These are phyloP conservation scores for Candida frijolesensis DNA, from an alignment of 1,139 yeast species.

Conservation along the genomic window DNA sequence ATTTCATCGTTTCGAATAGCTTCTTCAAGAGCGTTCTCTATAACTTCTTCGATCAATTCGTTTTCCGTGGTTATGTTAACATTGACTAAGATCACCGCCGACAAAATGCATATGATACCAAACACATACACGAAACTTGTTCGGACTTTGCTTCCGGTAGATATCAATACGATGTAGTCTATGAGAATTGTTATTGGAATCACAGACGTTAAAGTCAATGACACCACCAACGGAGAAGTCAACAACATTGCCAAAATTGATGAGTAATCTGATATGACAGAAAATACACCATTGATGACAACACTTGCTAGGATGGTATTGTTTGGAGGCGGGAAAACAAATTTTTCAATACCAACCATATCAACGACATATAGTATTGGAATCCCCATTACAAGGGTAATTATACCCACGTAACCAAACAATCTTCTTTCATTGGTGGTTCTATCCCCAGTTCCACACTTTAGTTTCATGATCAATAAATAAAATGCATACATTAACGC, in stretches of 20 bases:
- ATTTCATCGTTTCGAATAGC: slow-evolving; percentile 50
- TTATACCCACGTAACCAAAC: slow-evolving; percentile 50
- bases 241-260: slow-evolving; percentile 53
- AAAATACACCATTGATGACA: slow-evolving; percentile 44
- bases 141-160: slow-evolving; percentile 22
- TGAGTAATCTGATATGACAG: slow-evolving; percentile 51
- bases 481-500: slow-evolving; percentile 52
- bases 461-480: slow-evolving; percentile 43
- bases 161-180: slow-evolving; percentile 37
- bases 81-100: slow-evolving; percentile 51
- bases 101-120: slow-evolving; percentile 49
- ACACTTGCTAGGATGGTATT: slow-evolving; percentile 35
- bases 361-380: slow-evolving; percentile 42
- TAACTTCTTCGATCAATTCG: slow-evolving; percentile 49
- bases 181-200: slow-evolving; percentile 55
- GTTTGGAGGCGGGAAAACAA: slow-evolving; percentile 46
- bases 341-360: slow-evolving; percentile 36
- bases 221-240: slow-evolving; percentile 56
- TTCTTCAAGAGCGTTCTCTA: slow-evolving; percentile 51
- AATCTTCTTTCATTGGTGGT: slow-evolving; percentile 49
- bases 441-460: slow-evolving; percentile 45
- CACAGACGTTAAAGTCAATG: slow-evolving; percentile 53
- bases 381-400: slow-evolving; percentile 38
- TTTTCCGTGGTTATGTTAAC: slow-evolving; percentile 44
- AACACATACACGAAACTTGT: slow-evolving; percentile 38